Base-by-base conservation (phyloP, 495 filamentous ascomycete genomes). In the Penicillium cosmopolitanum region DNA sequence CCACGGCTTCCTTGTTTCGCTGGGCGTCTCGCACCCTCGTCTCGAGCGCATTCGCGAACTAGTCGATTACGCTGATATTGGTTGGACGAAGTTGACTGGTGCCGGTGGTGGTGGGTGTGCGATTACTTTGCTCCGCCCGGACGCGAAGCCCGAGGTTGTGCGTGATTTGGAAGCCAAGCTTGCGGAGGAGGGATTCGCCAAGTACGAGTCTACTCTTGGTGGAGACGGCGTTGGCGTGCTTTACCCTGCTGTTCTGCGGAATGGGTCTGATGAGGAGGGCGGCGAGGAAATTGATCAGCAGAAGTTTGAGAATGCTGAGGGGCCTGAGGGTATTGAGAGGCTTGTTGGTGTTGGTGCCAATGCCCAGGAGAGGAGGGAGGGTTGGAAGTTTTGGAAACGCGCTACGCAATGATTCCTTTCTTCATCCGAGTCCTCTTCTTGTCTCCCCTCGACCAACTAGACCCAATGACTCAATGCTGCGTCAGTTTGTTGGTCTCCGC, bases 61-160 rank as follows among this genome's bases (percentile, higher is more conserved):
- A 16, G 90, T 97, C 50, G 94, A 97, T 63, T 85, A 90, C 58
- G 82, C 90, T 34, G 88, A 90, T n/a, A 88, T 96, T 55, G 95
- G 95, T 34, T 97, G 92, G 92, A 96, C 95, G 5, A 98, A 98
- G 69, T 82, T 98, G 50, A 98, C 95, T 1, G 95, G 95, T 56
- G 95, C 93, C 6, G 95, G 95, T 12, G 95, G 94, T 5, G 95
- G 95, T 40, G 95, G 95, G 1, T 97, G 95, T 72, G 92, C 93
- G 1, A 97, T 98, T 65, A 95, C 93, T 4, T 74, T 98, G 5
- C 78, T 98, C 40, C 90, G 87, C 57, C 91, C 92, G 0, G 79
- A 83, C 40, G 74, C 75, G 48, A 68, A 77, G 48, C 55, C 68
- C 15, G 77, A 84, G 47, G 83, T 75, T 55, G 62, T 91, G 50